These are phyloP conservation scores for Massariosphaeria phaeospora DNA, from an alignment of 495 filamentous ascomycete species.

Conservation along the genomic window DNA sequence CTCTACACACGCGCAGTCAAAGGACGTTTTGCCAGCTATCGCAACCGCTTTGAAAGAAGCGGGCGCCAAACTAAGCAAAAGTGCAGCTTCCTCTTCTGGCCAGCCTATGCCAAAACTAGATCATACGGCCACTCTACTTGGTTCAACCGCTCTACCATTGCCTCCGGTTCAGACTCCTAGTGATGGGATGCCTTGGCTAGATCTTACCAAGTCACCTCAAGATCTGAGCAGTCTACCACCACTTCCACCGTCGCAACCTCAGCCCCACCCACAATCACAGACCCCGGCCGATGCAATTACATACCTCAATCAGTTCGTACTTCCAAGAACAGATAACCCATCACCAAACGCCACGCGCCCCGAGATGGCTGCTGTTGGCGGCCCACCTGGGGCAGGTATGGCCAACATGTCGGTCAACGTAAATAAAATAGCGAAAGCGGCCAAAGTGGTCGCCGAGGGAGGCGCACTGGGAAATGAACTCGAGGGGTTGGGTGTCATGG, in stretches of 20 bases:
- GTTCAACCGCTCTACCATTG: constrained; percentile 14
- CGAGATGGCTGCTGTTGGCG: constrained; percentile 26
- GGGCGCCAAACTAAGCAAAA: constrained; percentile 26
- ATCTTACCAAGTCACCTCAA: not conserved
- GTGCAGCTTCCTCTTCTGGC: not conserved
- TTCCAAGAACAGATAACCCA: constrained; percentile 42
- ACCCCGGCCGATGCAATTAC: constrained; percentile 49
- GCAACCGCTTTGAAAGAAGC: constrained; percentile 29
- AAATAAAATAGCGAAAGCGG: constrained; percentile 25
- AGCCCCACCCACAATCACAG: constrained; percentile 37
- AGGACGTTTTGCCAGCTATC: constrained; percentile 26
- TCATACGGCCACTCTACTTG: constrained; percentile 7
- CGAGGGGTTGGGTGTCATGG: constrained; percentile 26
- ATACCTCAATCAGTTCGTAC: constrained; percentile 62
- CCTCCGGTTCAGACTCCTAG: constrained; percentile 2
- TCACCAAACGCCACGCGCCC: constrained; percentile 2
- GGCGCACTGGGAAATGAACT: constrained; percentile 14
- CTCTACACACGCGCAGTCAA: constrained; percentile 7
- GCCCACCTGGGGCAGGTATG: constrained; percentile 12
- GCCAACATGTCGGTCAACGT: constrained; percentile 20
- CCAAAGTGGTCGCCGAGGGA: constrained; percentile 26
- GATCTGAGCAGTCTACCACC: constrained; percentile 1
- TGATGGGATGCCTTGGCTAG: not conserved
- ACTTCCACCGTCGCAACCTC: constrained; percentile 39
- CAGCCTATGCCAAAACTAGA: constrained; percentile 18